These are phyloP conservation scores for Sporobolomyces pararoseus DNA, from an alignment of 768 basidiomycete genomes.

Conservation along the genomic window DNA sequence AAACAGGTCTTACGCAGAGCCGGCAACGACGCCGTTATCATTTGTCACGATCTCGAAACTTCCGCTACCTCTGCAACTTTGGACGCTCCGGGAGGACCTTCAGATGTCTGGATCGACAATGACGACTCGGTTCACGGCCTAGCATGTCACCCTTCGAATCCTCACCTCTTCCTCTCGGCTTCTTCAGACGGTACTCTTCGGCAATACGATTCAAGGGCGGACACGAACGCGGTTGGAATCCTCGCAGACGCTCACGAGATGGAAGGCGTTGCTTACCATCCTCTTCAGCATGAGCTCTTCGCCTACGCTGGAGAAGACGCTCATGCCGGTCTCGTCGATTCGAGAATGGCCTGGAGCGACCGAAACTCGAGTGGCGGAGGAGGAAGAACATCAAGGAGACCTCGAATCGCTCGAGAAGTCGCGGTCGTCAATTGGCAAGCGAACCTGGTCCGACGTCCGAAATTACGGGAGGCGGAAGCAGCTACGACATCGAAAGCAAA, in stretches of 20 bases:
- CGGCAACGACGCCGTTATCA: conserved; percentile 27
- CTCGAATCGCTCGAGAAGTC: background rate
- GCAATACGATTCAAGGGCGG: conserved; percentile 17
- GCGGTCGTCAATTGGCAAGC: conserved; percentile 4
- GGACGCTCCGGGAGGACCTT: background rate
- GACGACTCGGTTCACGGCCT: conserved; percentile 25
- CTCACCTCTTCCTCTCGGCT: conserved; percentile 25
- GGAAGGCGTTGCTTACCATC: conserved; percentile 25
- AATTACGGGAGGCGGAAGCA: too few relatives aligned
- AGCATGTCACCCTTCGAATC: conserved; percentile 24
- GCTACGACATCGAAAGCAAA: too few relatives aligned
- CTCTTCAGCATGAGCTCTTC: conserved; percentile 24
- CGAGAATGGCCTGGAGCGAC: conserved; percentile 33
- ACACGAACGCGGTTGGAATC: background rate
- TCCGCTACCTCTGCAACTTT: background rate
- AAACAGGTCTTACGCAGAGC: too few relatives aligned
- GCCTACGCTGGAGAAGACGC: conserved; percentile 18
- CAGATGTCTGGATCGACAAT: conserved; percentile 25
- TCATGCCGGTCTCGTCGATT: conserved; percentile 16
- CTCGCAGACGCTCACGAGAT: conserved; percentile 16
- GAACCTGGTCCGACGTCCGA: background rate
- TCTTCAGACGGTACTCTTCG: conserved; percentile 31
- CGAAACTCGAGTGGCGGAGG: background rate
- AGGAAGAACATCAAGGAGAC: background rate
- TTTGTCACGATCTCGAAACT: conserved; percentile 37